phyloP scores from a whole-genome alignment of 495 filamentous ascomycete genomes.

The Umbilicaria muhlenbergii region DNA sequence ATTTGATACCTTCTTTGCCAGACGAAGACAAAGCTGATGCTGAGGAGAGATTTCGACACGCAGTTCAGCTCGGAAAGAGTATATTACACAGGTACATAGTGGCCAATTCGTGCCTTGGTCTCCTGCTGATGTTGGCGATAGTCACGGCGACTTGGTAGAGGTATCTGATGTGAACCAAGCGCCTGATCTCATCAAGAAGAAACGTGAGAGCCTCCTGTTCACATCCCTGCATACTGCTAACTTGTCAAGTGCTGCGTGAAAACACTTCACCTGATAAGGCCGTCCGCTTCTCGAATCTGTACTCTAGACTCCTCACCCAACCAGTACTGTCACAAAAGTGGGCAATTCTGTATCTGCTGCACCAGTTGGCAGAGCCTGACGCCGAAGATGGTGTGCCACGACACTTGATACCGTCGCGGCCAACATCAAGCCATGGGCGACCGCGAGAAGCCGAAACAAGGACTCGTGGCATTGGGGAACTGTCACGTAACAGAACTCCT shows the following conservation, averaged over 20 bases:
- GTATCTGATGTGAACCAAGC: slow-evolving; percentile 85
- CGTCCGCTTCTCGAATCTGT: slow-evolving; percentile 75
- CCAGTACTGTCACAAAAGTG: slow-evolving; percentile 92
- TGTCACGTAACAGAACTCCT: too few species aligned
- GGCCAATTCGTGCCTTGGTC: slow-evolving; percentile 2
- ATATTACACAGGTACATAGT: slow-evolving; percentile 20
- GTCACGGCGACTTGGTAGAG: slow-evolving; percentile 32
- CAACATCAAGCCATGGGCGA: too few species aligned
- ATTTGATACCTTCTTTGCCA: slow-evolving; percentile 26
- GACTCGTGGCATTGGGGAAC: too few species aligned
- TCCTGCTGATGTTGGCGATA: slow-evolving; percentile 1
- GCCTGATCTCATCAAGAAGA: slow-evolving; percentile 78
- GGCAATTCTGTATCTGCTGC: slow-evolving; percentile 83
- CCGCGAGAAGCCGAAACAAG: too few species aligned
- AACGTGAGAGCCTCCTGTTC: slow-evolving; percentile 22
- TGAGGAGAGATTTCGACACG: slow-evolving; percentile 28
- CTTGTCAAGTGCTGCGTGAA: slow-evolving; percentile 43
- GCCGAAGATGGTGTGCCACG: slow-evolving; percentile 7
- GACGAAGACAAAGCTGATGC: slow-evolving; percentile 29
- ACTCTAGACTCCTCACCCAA: slow-evolving; percentile 70
- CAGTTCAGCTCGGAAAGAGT: slow-evolving; percentile 30
- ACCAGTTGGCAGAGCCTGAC: slow-evolving; percentile 49
- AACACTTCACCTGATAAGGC: slow-evolving; percentile 69
- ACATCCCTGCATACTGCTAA: slow-evolving; percentile 1
- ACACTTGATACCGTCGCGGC: too few species aligned